Percentiles rank a stretch among this genome's conserved stretches.
These are phyloP conservation scores for Eimeria falciformis DNA, from an alignment of 169 alveolate species.

Conservation along the genomic window DNA sequence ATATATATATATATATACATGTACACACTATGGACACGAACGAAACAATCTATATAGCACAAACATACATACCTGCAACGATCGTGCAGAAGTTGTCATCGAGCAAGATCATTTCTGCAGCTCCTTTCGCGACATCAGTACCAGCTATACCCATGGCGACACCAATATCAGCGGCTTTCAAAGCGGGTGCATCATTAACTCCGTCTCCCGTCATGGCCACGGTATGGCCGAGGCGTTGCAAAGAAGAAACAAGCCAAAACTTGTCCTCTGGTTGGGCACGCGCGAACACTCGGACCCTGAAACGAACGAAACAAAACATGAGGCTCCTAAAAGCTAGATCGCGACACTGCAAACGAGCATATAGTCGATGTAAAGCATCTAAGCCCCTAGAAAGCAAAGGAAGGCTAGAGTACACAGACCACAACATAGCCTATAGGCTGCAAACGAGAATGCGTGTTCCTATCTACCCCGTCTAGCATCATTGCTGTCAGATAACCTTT, in stretches of 20 bases:
- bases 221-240: conserved; percentile 90
- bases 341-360: too few species aligned
- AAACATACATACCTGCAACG: conserved; percentile 79
- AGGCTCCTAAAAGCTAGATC: too few species aligned
- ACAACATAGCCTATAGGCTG: neutral
- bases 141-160: conserved; percentile 99
- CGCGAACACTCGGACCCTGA: conserved; percentile 86
- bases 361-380: too few species aligned
- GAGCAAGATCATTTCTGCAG: conserved; percentile 99
- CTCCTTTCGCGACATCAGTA: conserved; percentile 99
- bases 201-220: conserved; percentile 98
- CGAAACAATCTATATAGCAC: too few species aligned
- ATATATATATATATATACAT: too few species aligned
- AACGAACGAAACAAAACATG: neutral
- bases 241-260: conserved; percentile 92
- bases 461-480: neutral
- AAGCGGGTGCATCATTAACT: conserved; percentile 96
- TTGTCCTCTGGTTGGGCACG: conserved; percentile 95
- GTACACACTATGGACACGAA: too few species aligned
- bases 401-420: neutral
- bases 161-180: conserved; percentile 97
- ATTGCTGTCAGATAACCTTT: neutral
- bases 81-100: conserved; percentile 97
- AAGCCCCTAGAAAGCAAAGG: neutral
- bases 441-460: neutral